Evolutionary conservation across 1,139 yeast species (phyloP).

Genomic region (Geotrichum macrosporum): DNA sequence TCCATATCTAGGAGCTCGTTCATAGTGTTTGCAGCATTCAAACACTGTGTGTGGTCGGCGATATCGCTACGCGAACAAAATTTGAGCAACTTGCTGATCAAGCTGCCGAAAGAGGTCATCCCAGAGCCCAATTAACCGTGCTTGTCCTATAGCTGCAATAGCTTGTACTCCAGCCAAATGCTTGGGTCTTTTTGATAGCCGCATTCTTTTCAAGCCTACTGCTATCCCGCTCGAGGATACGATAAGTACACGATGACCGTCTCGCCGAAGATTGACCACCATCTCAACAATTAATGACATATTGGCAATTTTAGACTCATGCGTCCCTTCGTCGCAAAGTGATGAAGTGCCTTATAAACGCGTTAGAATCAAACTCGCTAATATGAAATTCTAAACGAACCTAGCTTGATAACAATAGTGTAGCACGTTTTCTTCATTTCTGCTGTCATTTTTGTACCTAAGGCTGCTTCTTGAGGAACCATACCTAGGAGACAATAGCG

Average conservation of each 20-base stretch:
- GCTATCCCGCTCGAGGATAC: slow-evolving; percentile 98
- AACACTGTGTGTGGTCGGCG: slow-evolving; percentile 83
- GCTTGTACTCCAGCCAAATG: slow-evolving; percentile 82
- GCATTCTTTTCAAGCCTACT: slow-evolving; percentile 80
- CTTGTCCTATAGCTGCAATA: slow-evolving; percentile 93
- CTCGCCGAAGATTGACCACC: slow-evolving; percentile 72
- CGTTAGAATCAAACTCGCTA: background rate
- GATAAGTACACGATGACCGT: slow-evolving; percentile 80
- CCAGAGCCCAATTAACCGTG: slow-evolving; percentile 83
- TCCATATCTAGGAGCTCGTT: slow-evolving; percentile 79
- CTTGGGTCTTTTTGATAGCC: slow-evolving; percentile 63
- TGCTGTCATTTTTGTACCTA: no score
- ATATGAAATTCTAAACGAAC: slow-evolving; percentile 25
- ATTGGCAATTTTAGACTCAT: slow-evolving; percentile 84
- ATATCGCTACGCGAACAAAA: slow-evolving; percentile 89
- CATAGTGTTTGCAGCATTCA: slow-evolving; percentile 87
- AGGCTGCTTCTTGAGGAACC: no score
- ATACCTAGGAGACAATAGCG: no score
- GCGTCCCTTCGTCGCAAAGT: slow-evolving; percentile 80
- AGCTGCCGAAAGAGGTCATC: slow-evolving; percentile 79
- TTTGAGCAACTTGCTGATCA: slow-evolving; percentile 85
- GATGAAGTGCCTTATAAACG: slow-evolving; percentile 64
- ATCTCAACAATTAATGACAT: slow-evolving; percentile 91
- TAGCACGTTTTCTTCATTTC: slow-evolving; percentile 21
- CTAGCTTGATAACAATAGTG: slow-evolving; percentile 73